Percentiles rank a stretch among this genome's conserved stretches.
Conservation (phyloP, 768 basidiomycete species). For the Cytidiella melzeri region DNA sequence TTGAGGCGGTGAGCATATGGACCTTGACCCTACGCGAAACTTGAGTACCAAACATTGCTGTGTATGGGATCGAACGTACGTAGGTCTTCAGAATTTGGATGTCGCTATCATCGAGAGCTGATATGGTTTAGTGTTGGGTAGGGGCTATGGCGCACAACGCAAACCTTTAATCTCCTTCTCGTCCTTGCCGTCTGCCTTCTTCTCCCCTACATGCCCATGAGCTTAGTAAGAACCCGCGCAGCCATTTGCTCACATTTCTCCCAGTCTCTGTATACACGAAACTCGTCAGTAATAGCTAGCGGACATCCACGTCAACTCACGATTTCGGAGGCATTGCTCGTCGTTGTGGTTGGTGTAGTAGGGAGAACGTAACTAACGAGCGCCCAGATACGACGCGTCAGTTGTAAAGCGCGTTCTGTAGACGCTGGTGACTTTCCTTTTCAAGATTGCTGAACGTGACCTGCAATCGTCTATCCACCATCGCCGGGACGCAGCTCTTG, state of each 20-base stretch:
- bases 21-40: conserved; percentile 78
- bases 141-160: neutral
- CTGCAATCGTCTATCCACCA: no score
- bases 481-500: conserved; percentile 10
- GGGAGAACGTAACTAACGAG: conserved; percentile 12
- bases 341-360: conserved; percentile 17
- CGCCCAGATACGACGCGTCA: conserved; percentile 29
- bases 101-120: conserved; percentile 95
- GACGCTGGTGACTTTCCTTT: no score
- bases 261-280: conserved; percentile 96
- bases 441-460: no score
- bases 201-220: conserved; percentile 54
- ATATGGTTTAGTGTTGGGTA: neutral
- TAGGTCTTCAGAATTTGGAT: conserved; percentile 99
- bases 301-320: no score
- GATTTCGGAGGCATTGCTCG: conserved; percentile 88
- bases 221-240: neutral
- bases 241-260: conserved; percentile 75
- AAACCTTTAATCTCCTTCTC: conserved; percentile 77
- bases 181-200: conserved; percentile 79
- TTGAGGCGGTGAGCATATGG: conserved; percentile 89
- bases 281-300: no score
- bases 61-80: conserved; percentile 38
- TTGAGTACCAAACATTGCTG: conserved; percentile 1
- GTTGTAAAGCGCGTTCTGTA: conserved; percentile 18